A percentile compares a stretch with the other conserved stretches of the same genome.
Conservation (phyloP, 768 basidiomycete species). For the Sporobolomyces pararoseus region DNA sequence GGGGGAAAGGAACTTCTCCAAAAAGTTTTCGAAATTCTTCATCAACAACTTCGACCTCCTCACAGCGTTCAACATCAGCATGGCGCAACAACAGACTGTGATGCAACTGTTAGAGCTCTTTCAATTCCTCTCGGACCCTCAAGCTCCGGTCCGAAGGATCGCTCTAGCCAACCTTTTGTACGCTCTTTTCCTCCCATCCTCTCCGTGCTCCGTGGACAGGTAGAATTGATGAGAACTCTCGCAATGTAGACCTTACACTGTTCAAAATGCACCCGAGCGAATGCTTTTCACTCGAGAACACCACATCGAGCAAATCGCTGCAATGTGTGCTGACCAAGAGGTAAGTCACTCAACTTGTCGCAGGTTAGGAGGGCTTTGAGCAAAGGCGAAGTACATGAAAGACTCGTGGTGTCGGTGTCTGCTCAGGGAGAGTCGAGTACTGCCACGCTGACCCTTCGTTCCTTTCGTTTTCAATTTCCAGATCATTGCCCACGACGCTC, state of each 20-base stretch:
- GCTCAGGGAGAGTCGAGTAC: no score
- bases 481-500: slow-evolving; percentile 84
- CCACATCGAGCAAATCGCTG: slow-evolving; percentile 72
- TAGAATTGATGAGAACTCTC: not conserved
- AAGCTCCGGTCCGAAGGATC: slow-evolving; percentile 80
- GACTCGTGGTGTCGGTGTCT: no score
- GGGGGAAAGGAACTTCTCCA: not conserved
- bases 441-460: not conserved
- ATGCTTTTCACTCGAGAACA: slow-evolving; percentile 54
- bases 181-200: not conserved
- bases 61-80: no score
- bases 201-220: no score
- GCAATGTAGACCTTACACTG: slow-evolving; percentile 58
- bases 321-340: slow-evolving; percentile 69
- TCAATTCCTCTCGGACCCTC: slow-evolving; percentile 76
- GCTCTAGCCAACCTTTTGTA: slow-evolving; percentile 74
- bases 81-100: slow-evolving; percentile 13
- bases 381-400: no score
- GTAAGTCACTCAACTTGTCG: not conserved
- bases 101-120: slow-evolving; percentile 60
- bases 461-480: not conserved
- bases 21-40: no score
- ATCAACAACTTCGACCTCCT: not conserved
- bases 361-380: not conserved
- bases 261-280: slow-evolving; percentile 59